Evolutionary conservation across 108 stramenopile genomes (phyloP), one percentile per base, ranked within the genome.

Genomic region (Cyclotella sp.): DNA sequence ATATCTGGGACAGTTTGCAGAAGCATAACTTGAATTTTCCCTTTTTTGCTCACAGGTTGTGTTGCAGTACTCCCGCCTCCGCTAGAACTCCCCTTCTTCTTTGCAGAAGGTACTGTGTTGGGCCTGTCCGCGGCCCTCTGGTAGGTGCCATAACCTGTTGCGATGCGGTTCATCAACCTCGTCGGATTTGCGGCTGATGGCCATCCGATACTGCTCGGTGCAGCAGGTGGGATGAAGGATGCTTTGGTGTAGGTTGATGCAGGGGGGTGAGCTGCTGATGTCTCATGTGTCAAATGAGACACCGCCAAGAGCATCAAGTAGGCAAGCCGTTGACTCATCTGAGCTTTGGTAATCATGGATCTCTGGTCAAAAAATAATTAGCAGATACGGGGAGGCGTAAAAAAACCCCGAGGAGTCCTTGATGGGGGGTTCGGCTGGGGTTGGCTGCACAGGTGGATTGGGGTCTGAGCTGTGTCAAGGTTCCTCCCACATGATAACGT

Each of bases 1-100:
- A 88, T 86, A 12, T 86, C 84, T 8, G 89, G 84, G n/a, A 92
- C 81, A 61, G 88, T 77, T 51, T 87, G 75, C 15, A 91, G 66
- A 3, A 94, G 63, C 46, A 87, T 86, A 19, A 94, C 90, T 81
- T 92, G 93, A 10, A 94, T 75, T 65, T 91, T 91, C 5, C 74
- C 71, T n/a, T 80, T 80, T 21, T 80, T 75, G 58, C 43, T 54
- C 9, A 64, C 78, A 21, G 43, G 49, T 14, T 61, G 67, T 9
- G 43, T 29, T 45, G 39, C 34, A 12, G 44, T 64, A 45, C 30
- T 51, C 19, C n/a, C 19, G 19, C 49, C 19, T 51, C 61, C 72
- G 27, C 39, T 64, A 15, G 68, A 67, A 29, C 70, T 44, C 11
- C 54, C 54, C 29, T 46, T 73, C 43, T 42, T 77, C 27, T 72